Conservation (phyloP, 2,329 filamentous ascomycete species). For the Ascocoryne sarcoides region DNA sequence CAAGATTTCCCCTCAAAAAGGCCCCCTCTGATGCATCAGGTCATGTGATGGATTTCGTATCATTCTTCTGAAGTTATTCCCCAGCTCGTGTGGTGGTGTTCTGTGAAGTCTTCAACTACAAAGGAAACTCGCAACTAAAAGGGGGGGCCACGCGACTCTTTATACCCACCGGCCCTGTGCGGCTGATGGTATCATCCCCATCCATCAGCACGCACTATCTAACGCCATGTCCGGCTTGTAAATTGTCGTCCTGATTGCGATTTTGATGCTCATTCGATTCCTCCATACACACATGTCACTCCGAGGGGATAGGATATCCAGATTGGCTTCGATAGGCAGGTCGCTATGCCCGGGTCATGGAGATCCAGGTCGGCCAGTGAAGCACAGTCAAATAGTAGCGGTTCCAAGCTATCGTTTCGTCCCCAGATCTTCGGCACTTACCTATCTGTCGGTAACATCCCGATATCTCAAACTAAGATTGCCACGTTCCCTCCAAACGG, state of each 20-base stretch:
- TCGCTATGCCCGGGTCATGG: conserved; percentile 1
- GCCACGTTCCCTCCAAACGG: neutral
- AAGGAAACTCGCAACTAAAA: neutral
- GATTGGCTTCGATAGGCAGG: neutral
- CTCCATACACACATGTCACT: no score
- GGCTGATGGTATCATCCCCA: conserved; percentile 16
- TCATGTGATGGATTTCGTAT: neutral
- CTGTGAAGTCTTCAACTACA: neutral
- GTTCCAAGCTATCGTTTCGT: neutral
- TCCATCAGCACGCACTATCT: conserved; percentile 14
- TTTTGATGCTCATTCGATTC: conserved; percentile 11
- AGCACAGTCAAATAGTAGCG: neutral
- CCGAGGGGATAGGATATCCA: no score
- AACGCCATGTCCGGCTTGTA: neutral
- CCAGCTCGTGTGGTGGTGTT: neutral
- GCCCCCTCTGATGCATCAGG: neutral
- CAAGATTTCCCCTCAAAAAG: neutral
- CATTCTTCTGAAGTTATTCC: neutral
- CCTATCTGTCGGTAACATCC: neutral
- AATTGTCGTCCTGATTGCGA: conserved; percentile 8
- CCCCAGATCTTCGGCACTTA: neutral
- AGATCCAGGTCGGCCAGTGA: conserved; percentile 1
- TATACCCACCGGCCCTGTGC: conserved; percentile 2
- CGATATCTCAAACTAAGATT: neutral
- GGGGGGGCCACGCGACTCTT: neutral